Conservation (phyloP, 2,329 filamentous ascomycete species). For the Claviceps pusilla region DNA sequence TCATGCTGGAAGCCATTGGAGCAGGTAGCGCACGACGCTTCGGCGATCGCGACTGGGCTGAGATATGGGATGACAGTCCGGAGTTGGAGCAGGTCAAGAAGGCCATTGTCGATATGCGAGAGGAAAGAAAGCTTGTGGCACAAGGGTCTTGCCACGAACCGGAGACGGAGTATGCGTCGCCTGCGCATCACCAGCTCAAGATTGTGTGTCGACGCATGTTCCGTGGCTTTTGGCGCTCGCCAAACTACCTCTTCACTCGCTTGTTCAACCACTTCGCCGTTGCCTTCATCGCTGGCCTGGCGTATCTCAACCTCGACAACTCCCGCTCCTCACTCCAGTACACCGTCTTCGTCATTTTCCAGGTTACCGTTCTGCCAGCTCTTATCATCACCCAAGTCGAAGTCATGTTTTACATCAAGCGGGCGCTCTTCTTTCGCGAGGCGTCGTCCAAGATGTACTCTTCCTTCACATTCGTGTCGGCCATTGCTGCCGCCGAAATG, state of each 20-base stretch:
- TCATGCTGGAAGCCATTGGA: conserved; percentile 75
- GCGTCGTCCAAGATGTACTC: conserved; percentile 76
- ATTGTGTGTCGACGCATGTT: conserved; percentile 60
- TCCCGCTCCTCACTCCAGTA: conserved; percentile 67
- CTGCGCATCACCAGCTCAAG: conserved; percentile 63
- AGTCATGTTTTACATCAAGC: conserved; percentile 61
- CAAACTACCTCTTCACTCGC: conserved; percentile 79
- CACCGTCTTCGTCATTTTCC: conserved; percentile 81
- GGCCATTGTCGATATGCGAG: conserved; percentile 52
- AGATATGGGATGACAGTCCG: conserved; percentile 60
- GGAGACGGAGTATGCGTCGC: conserved; percentile 70
- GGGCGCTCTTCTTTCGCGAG: conserved; percentile 76
- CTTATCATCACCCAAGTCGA: conserved; percentile 75
- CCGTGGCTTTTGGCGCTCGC: conserved; percentile 68
- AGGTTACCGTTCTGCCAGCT: conserved; percentile 69
- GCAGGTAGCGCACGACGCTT: conserved; percentile 59
- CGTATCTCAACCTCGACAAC: conserved; percentile 63
- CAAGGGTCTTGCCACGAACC: conserved; percentile 32
- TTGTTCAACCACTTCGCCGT: conserved; percentile 74
- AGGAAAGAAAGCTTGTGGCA: conserved; percentile 31
- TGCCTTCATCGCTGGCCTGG: conserved; percentile 62
- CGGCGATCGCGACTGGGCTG: conserved; percentile 63
- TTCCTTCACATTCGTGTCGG: conserved; percentile 59
- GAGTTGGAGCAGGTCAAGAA: conserved; percentile 54
- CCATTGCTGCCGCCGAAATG: conserved; percentile 69